These are phyloP conservation scores for Xanthoconium stramineum DNA, from an alignment of 768 basidiomycete species.

Conservation along the genomic window DNA sequence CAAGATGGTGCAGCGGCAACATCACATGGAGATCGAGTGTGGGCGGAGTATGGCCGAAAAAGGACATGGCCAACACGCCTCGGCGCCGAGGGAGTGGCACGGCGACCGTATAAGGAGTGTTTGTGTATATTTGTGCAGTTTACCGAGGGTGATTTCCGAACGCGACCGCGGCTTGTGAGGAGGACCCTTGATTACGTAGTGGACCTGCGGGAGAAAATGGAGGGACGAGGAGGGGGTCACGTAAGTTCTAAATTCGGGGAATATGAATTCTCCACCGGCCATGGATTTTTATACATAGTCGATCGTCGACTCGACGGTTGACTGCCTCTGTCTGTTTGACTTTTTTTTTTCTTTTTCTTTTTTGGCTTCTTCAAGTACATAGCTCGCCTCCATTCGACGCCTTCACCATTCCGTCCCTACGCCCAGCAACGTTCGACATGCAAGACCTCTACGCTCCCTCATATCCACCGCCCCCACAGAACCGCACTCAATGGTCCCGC, in stretches of 20 bases:
- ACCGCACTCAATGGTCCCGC: constrained; percentile 42
- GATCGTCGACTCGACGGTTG: constrained; percentile 31
- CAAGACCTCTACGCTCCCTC: constrained; percentile 47
- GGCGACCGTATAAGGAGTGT: constrained; percentile 21
- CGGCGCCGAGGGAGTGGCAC: constrained; percentile 42
- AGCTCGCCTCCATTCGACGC: constrained; percentile 29
- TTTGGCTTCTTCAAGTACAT: constrained; percentile 33
- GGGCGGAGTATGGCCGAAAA: constrained; percentile 31
- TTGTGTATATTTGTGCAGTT: constrained; percentile 24
- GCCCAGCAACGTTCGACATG: constrained; percentile 41
- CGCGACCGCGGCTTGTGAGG: constrained; percentile 35
- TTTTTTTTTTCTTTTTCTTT: constrained; percentile 28
- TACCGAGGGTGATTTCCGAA: constrained; percentile 40
- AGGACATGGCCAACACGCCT: constrained; percentile 31
- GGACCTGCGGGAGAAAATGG: constrained; percentile 26
- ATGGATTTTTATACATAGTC: constrained; percentile 35
- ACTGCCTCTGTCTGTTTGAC: constrained; percentile 29
- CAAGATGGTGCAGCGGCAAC: constrained; percentile 35
- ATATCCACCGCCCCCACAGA: constrained; percentile 31
- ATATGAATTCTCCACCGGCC: constrained; percentile 39
- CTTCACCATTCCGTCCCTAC: constrained; percentile 38
- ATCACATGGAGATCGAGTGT: constrained; percentile 33
- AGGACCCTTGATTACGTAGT: constrained; percentile 35
- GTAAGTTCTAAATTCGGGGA: constrained; percentile 36
- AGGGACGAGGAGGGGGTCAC: constrained; percentile 28